A percentile compares a stretch with the other conserved stretches of the same genome.
Evolutionary conservation across 176 grass and related monocot genomes (phyloP).

Genomic region (Triticum aestivum): IWGSC_CS_RefSeq_v2.1 NC_057814.1:557098377-557098876

Average conservation of each 20-base stretch:
- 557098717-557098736: constrained; percentile 88
- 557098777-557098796: neutral
- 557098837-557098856: neutral
- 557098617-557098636: no score
- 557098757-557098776: constrained; percentile 37
- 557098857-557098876: neutral
- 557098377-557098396: constrained; percentile 93
- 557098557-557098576: neutral
- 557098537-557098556: neutral
- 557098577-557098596: neutral
- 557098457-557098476: constrained; percentile 85
- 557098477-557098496: constrained; percentile 84
- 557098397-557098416: constrained; percentile 86
- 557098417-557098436: constrained; percentile 64
- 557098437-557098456: constrained; percentile 96
- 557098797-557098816: neutral
- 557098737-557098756: constrained; percentile 77
- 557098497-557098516: constrained; percentile 90
- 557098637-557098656: neutral
- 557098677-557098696: constrained; percentile 22
- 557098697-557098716: constrained; percentile 87
- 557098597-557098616: neutral
- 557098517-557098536: neutral
- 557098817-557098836: constrained; percentile 9
- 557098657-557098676: constrained; percentile 6